Conservation (phyloP, 202 grass and related monocot genomes). For the Setaria viridis region DNA sequence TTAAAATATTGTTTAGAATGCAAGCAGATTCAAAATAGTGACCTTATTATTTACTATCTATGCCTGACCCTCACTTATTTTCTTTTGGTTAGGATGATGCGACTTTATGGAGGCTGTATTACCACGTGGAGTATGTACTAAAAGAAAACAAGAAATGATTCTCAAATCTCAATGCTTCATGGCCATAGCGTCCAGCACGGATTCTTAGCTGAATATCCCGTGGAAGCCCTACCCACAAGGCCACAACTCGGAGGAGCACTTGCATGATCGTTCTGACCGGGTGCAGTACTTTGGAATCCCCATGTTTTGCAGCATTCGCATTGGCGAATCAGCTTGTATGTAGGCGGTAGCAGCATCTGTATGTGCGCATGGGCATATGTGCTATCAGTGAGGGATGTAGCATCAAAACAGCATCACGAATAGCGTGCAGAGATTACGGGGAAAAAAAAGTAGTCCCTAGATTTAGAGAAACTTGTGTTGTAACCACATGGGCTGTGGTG, state of each 20-base stretch:
- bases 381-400: not conserved
- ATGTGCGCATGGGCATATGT: not conserved
- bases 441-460: not conserved
- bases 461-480: not conserved
- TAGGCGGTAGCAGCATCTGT: not conserved
- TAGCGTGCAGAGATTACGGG: too few species aligned
- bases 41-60: not conserved
- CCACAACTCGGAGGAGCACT: not conserved
- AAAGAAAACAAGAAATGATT: slow-evolving; percentile 53
- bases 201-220: not conserved
- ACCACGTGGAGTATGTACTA: slow-evolving; percentile 62
- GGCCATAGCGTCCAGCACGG: not conserved
- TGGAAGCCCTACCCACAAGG: not conserved
- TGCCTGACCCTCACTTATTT: not conserved
- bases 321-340: not conserved
- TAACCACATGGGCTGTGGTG: not conserved
- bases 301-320: not conserved
- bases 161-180: slow-evolving; percentile 13
- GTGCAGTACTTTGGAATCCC: not conserved
- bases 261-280: not conserved
- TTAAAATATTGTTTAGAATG: not conserved
- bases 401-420: not conserved
- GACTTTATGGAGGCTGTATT: slow-evolving; percentile 79
- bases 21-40: not conserved
- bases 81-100: slow-evolving; percentile 64